These are phyloP conservation scores for Brassica balearica DNA, from an alignment of 441 rosid genomes.

Conservation along the genomic window DNA sequence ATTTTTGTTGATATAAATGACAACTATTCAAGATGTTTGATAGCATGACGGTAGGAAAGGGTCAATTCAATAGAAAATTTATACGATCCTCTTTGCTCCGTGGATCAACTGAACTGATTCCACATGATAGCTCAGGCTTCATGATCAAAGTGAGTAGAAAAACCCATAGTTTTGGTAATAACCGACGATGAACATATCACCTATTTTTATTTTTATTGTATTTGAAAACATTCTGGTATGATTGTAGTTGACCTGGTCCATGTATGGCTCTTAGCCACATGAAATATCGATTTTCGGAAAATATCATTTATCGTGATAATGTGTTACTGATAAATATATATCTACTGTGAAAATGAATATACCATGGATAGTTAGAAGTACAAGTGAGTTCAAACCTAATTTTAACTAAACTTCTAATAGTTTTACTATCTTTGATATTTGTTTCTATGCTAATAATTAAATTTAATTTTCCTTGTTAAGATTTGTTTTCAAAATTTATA, in stretches of 20 bases:
- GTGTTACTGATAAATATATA: too few relatives aligned
- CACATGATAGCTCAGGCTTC: conserved; percentile 26
- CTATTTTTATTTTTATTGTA: background rate
- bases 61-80: conserved; percentile 21
- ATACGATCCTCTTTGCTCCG: conserved; percentile 20
- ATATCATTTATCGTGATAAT: too few relatives aligned
- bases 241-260: background rate
- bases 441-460: too few relatives aligned
- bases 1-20: background rate
- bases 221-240: background rate
- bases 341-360: too few relatives aligned
- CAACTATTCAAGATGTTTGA: conserved; percentile 14
- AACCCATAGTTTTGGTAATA: background rate
- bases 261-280: too few relatives aligned
- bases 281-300: too few relatives aligned
- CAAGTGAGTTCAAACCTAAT: too few relatives aligned
- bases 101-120: conserved; percentile 10
- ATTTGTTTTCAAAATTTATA: too few relatives aligned
- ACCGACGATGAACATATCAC: background rate
- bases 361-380: too few relatives aligned
- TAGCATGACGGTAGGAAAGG: conserved; percentile 16
- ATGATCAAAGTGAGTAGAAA: background rate
- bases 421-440: too few relatives aligned
- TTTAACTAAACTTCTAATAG: too few relatives aligned
- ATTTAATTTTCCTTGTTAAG: too few relatives aligned